Conservation (phyloP, 495 filamentous ascomycete species). For the Talaromyces liani region DNA sequence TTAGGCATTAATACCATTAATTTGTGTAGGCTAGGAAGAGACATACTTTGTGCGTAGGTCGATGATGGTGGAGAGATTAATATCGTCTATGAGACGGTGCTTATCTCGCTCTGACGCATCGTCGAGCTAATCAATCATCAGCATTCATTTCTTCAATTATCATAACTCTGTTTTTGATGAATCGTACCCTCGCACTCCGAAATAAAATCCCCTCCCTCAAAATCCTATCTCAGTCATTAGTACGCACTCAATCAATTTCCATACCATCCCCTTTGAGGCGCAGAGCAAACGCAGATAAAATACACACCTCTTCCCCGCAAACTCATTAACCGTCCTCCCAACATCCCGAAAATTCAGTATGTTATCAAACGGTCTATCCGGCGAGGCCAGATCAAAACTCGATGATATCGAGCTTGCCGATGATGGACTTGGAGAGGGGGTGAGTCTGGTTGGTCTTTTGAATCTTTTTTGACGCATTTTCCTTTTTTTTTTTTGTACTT, state of each 20-base stretch:
- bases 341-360: slow-evolving; percentile 85
- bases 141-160: background rate
- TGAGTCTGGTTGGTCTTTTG: background rate
- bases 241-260: background rate
- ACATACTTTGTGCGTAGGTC: slow-evolving; percentile 69
- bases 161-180: background rate
- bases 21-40: too few species aligned
- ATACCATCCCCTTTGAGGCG: background rate
- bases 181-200: slow-evolving; percentile 63
- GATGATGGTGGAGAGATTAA: slow-evolving; percentile 61
- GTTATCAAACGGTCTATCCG: slow-evolving; percentile 48
- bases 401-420: background rate
- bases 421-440: background rate
- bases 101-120: slow-evolving; percentile 62
- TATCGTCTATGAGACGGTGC: slow-evolving; percentile 48
- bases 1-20: slow-evolving; percentile 7
- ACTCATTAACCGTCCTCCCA: slow-evolving; percentile 61
- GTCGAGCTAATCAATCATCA: slow-evolving; percentile 37
- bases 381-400: slow-evolving; percentile 36
- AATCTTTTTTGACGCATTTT: background rate
- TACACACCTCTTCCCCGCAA: slow-evolving; percentile 44
- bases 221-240: slow-evolving; percentile 31
- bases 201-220: slow-evolving; percentile 63
- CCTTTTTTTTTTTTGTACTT: too few species aligned
- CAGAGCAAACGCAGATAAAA: background rate